Conservation (phyloP, 345 rosid species). For the Eucalyptus sp. region DNA sequence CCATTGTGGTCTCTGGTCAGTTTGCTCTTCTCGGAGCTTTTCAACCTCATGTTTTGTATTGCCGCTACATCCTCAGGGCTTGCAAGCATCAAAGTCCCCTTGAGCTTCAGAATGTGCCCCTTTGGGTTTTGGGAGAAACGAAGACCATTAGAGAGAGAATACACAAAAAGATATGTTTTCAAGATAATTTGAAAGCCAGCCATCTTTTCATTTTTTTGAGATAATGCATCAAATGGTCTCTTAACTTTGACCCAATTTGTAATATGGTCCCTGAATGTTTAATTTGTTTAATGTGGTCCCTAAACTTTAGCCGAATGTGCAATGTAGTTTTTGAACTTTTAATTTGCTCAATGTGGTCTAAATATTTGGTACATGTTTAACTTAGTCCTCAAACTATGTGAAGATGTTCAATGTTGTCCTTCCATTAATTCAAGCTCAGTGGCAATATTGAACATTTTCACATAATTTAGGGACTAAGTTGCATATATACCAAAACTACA, state of each 20-base stretch:
- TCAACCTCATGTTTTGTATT: slow-evolving; percentile 78
- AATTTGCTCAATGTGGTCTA: too few relatives aligned
- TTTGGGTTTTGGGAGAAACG: slow-evolving; percentile 15
- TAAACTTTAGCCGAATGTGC: too few relatives aligned
- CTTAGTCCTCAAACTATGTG: too few relatives aligned
- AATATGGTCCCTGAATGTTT: not conserved
- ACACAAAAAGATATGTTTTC: not conserved
- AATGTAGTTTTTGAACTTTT: too few relatives aligned
- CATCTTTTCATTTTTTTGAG: not conserved
- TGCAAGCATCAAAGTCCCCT: slow-evolving; percentile 93
- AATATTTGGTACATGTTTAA: too few relatives aligned
- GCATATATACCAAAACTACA: not conserved
- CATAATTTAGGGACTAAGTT: not conserved
- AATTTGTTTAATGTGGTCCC: not conserved
- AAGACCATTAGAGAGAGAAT: not conserved
- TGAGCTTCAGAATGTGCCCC: slow-evolving; percentile 92
- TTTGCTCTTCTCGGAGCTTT: slow-evolving; percentile 87
- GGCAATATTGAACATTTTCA: too few relatives aligned
- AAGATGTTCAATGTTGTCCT: too few relatives aligned
- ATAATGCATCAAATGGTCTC: not conserved
- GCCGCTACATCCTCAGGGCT: slow-evolving; percentile 83
- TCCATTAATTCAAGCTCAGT: too few relatives aligned
- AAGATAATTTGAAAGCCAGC: not conserved
- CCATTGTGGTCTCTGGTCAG: slow-evolving; percentile 98
- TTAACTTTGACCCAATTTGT: not conserved